Percentiles rank a stretch among this genome's conserved stretches.
Evolutionary conservation across 768 basidiomycete genomes (phyloP).

Genomic region (Rhodocollybia butyracea): DNA sequence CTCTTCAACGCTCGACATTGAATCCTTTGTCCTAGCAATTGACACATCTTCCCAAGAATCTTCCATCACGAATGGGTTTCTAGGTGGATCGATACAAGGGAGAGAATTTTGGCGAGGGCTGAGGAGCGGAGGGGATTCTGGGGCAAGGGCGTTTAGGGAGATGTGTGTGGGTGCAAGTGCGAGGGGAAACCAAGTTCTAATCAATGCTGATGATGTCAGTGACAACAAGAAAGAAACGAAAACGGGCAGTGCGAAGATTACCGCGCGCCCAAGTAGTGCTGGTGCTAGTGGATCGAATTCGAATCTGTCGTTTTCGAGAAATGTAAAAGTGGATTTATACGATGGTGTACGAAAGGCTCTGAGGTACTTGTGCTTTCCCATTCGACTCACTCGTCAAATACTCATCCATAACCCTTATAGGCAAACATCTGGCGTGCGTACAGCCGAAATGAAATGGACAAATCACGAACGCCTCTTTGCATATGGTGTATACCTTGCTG

Average conservation of each 20-base stretch:
- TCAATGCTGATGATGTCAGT: too few relatives aligned
- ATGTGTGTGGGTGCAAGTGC: conserved; percentile 39
- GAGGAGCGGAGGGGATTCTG: conserved; percentile 54
- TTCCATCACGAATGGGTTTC: conserved; percentile 47
- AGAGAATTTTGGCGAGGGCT: conserved; percentile 66
- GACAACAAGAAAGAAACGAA: neutral
- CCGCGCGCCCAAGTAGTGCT: too few relatives aligned
- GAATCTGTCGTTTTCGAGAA: conserved; percentile 31
- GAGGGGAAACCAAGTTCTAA: too few relatives aligned
- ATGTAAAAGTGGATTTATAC: conserved; percentile 55
- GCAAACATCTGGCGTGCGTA: conserved; percentile 52
- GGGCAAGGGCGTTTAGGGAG: conserved; percentile 53
- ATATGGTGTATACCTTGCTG: conserved; percentile 58
- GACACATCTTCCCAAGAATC: conserved; percentile 52
- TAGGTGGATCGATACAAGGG: conserved; percentile 59
- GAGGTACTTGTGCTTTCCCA: conserved; percentile 27
- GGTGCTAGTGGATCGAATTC: too few relatives aligned
- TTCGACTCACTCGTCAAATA: conserved; percentile 9
- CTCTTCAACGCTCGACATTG: conserved; percentile 43
- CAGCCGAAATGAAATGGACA: conserved; percentile 77
- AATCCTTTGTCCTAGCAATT: conserved; percentile 62
- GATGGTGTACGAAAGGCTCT: conserved; percentile 50
- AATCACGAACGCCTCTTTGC: conserved; percentile 54
- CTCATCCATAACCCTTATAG: conserved; percentile 25
- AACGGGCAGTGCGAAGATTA: too few relatives aligned